Evolutionary conservation across 192 early-diverging fungal genomes (phyloP).

Genomic region (Coemansia sp.): DNA sequence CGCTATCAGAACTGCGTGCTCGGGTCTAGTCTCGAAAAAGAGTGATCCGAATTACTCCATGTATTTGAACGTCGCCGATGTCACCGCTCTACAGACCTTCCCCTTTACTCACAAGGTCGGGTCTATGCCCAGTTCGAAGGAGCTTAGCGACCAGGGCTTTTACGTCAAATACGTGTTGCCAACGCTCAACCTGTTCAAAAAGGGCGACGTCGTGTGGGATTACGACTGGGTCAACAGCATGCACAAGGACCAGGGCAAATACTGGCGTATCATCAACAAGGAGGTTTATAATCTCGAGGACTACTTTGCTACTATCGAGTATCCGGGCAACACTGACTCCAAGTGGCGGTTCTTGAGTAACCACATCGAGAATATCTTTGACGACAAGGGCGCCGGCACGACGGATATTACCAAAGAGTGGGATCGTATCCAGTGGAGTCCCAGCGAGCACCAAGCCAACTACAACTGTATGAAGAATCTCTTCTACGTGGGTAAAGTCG

Average conservation of each 20-base stretch:
- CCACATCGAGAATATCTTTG: slow-evolving; percentile 21
- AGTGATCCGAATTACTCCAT: slow-evolving; percentile 33
- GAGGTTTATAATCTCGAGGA: slow-evolving; percentile 68
- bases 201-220: slow-evolving; percentile 64
- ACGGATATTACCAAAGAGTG: slow-evolving; percentile 50
- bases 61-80: slow-evolving; percentile 10
- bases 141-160: slow-evolving; percentile 29
- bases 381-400: slow-evolving; percentile 52
- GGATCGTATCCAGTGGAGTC: slow-evolving; percentile 35
- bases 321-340: slow-evolving; percentile 20
- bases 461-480: slow-evolving; percentile 78
- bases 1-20: slow-evolving; percentile 56
- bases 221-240: slow-evolving; percentile 58
- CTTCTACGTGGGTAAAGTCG: slow-evolving; percentile 83
- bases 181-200: slow-evolving; percentile 33
- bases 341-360: slow-evolving; percentile 56
- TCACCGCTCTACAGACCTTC: slow-evolving; percentile 20
- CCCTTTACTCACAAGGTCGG: slow-evolving; percentile 11
- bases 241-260: slow-evolving; percentile 48
- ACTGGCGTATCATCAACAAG: slow-evolving; percentile 63
- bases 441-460: slow-evolving; percentile 27
- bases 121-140: slow-evolving; percentile 21
- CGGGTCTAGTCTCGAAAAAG: slow-evolving; percentile 33
- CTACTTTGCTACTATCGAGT: slow-evolving; percentile 49
- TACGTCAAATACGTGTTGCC: slow-evolving; percentile 24